Evolutionary conservation across 2,329 filamentous ascomycete genomes (phyloP), one percentile per base, ranked within the genome.

Genomic region (Sarocladiaceae sp.): DNA sequence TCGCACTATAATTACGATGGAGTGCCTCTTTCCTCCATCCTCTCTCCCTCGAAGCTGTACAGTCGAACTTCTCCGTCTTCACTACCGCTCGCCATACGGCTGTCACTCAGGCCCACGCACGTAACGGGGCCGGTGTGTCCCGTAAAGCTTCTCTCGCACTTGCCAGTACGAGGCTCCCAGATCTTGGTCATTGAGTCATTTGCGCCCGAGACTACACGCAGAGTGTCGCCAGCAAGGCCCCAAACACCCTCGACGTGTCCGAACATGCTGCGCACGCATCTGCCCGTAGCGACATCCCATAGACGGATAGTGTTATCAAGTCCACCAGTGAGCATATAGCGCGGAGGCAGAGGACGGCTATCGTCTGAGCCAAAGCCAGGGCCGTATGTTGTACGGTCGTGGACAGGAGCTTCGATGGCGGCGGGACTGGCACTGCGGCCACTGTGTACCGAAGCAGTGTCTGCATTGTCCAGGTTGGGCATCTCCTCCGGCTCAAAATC

Each of bases 211-310:
- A 97, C 90, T 15, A 96, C 83, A 11, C 94, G 84, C 18, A 97
- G 74, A 1, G 88, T 92, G 69, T 97, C 93, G 3, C 89, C 93
- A 0, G 88, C 90, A 2, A 99, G 77, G 5, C 89, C 88, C 94
- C 94, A 99, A 18, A 99, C 87, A 28, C 94, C 94, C 68, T 99
- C 94, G 20, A 99, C 82, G 63, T 99, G 94, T 0, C 94, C 94
- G 65, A 97, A 99, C 75, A 97, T 96, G 28, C 90, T 96, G 56
- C 90, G 88, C 29, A 97, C 78, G 62, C 90, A 96, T 57, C 83
- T 83, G 33, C 90, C 90, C 1, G 87, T 87, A 4, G 80, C 81
- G 1, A 91, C 88, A 65, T 97, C 90, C 93, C 94, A 99, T 18
- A 97, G 79, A 11, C 93, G 86, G 56, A 97, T 89, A 0, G 91